Conservation (phyloP, 129 eudicot genomes). For the Escallonia rubra region DNA sequence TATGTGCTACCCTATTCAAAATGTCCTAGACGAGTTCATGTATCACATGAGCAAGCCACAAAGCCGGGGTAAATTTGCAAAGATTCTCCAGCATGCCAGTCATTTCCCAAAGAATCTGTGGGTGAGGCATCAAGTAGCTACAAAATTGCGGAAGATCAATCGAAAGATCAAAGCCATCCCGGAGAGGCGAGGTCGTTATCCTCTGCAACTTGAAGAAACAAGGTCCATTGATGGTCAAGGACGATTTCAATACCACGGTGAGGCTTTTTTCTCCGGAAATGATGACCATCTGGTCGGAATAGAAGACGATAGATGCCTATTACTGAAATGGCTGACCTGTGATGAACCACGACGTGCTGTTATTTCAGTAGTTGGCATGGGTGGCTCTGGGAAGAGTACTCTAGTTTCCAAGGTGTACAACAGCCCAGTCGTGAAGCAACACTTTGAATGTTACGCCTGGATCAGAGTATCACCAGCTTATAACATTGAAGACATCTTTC, state of each 20-base stretch:
- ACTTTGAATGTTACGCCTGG: too few species aligned
- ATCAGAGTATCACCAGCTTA: too few species aligned
- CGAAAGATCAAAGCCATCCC: not conserved
- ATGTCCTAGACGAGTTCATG: slow-evolving; percentile 3
- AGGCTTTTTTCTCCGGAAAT: not conserved
- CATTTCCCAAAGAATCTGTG: not conserved
- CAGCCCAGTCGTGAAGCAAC: too few species aligned
- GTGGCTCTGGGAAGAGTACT: too few species aligned
- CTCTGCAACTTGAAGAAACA: not conserved
- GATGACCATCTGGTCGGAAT: not conserved
- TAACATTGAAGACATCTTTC: too few species aligned
- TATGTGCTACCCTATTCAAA: not conserved
- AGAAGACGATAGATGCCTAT: too few species aligned
- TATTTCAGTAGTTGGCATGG: too few species aligned
- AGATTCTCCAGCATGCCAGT: not conserved
- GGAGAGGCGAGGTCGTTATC: not conserved
- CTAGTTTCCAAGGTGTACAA: too few species aligned
- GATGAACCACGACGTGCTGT: too few species aligned
- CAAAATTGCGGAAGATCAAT: not conserved
- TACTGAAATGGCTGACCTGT: too few species aligned
- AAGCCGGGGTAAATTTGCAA: not conserved
- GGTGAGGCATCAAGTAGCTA: not conserved
- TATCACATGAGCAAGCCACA: not conserved
- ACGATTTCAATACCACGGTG: not conserved
- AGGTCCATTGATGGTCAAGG: not conserved